These are phyloP conservation scores for Curvularia sp. DNA, from an alignment of 2,329 filamentous ascomycete genomes.

Conservation along the genomic window DNA sequence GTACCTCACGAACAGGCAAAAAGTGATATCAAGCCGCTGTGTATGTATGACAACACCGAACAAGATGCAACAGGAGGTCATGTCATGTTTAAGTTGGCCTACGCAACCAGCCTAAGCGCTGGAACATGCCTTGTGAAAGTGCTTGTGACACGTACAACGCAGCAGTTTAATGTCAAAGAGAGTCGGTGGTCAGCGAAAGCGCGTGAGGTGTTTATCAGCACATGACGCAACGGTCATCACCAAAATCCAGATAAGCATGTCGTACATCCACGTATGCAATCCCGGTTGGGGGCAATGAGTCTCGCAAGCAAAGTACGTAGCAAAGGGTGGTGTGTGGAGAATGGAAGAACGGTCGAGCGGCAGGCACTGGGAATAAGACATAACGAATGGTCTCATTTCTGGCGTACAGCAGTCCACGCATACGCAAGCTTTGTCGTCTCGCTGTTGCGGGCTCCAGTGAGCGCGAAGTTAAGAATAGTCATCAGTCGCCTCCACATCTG, in stretches of 20 bases:
- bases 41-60: neutral
- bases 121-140: neutral
- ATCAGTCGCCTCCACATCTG: slow-evolving; percentile 16
- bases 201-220: neutral
- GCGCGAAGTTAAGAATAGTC: slow-evolving; percentile 27
- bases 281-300: no score
- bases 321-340: no score
- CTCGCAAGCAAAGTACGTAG: no score
- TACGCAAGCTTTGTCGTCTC: slow-evolving; percentile 15
- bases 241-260: neutral
- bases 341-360: no score
- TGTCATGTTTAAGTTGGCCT: neutral
- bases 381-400: neutral
- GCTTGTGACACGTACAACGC: slow-evolving; percentile 2
- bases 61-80: neutral
- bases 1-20: neutral
- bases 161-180: neutral
- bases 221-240: neutral
- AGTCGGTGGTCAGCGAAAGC: neutral
- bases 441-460: slow-evolving; percentile 6
- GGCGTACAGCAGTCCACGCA: neutral
- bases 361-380: no score
- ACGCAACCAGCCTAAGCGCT: slow-evolving; percentile 7
- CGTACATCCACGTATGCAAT: neutral
- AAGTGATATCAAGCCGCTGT: neutral